Conservation (phyloP, 371 early-diverging fungal species). For the Mortierella sp. region DNA sequence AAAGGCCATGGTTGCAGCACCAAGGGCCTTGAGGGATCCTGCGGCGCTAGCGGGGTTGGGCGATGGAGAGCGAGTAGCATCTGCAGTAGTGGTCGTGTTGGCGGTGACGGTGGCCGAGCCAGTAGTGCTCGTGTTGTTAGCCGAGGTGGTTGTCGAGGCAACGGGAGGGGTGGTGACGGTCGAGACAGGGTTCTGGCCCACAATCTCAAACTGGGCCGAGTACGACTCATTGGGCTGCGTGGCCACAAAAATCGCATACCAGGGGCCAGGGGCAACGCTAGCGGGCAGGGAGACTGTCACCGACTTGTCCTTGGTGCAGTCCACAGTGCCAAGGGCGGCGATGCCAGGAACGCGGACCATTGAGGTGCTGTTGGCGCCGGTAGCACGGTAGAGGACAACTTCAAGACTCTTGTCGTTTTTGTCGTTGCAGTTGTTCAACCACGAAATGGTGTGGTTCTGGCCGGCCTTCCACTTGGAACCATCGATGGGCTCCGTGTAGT, state of each 20-base stretch:
- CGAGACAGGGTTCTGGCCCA: background rate
- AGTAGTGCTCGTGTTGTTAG: background rate
- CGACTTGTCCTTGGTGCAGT: conserved; percentile 29
- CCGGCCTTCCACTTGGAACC: conserved; percentile 19
- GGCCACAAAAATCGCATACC: conserved; percentile 7
- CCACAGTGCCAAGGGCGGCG: conserved; percentile 25
- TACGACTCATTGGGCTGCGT: conserved; percentile 23
- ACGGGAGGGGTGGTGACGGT: background rate
- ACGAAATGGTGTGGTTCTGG: conserved; percentile 49
- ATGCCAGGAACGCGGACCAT: conserved; percentile 39
- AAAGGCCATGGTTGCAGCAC: background rate
- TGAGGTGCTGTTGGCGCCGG: conserved; percentile 13
- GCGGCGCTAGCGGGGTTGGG: background rate
- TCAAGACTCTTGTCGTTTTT: conserved; percentile 1
- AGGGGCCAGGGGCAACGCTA: conserved; percentile 2
- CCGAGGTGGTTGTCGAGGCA: background rate
- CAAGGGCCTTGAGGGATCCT: conserved; percentile 3
- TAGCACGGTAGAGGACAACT: conserved; percentile 19
- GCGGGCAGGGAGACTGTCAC: conserved; percentile 7
- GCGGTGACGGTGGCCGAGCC: conserved; percentile 2
- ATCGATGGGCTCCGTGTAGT: conserved; percentile 10
- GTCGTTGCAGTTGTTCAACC: conserved; percentile 41
- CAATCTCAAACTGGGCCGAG: conserved; percentile 18
- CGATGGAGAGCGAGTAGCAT: background rate
- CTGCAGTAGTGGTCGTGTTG: background rate